Evolutionary conservation across 805 yeast genomes (phyloP), one percentile per base, ranked within the genome.

Genomic region (Kodamaea kakaduensis): DNA sequence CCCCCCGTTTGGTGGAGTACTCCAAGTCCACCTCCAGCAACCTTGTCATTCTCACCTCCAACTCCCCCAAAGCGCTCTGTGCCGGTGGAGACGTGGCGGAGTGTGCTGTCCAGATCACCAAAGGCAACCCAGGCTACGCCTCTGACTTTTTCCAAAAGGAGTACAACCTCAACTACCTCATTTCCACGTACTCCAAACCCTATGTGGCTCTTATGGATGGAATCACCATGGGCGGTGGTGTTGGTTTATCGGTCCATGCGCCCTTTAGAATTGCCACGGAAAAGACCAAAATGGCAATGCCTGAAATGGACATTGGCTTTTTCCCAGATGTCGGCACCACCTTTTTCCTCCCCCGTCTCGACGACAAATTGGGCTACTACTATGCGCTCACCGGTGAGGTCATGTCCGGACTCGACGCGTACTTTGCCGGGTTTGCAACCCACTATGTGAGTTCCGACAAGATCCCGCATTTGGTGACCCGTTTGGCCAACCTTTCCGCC

Each of bases 141-240:
- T 54, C 77, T 21, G 74, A 74, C 40, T 84, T 83, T 61, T 90
- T 93, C 67, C 74, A 77, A 41, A 57, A 70, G 37, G 97, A 90
- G 61, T 90, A 93, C 64, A 77, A 81, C 42, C 64, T 93, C 51
- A 80, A 93, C 66, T 84, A 80, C 52, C 64, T 81, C 33, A 67
- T 89, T 41, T 81, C 95, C 7, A 80, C 90, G n/a, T 88, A 78
- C 49, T 67, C 79, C 40, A 90, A 88, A 65, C 97, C 97, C 1
- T 72, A 84, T 41, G 80, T 93, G n/a, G 69, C 95, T 0, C 52
- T 87, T 24, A 81, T 84, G 78, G 81, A 93, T 54, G 97, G 97
- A 15, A 85, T 90, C 49, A 86, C 90, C 17, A 87, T 93, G 95
- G 98, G 97, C 37, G 97, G 97, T 34, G 97, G 97, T 48, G 95